Evolutionary conservation across 2,329 filamentous ascomycete genomes (phyloP).

Genomic region (Colletotrichum cuscutae): DNA sequence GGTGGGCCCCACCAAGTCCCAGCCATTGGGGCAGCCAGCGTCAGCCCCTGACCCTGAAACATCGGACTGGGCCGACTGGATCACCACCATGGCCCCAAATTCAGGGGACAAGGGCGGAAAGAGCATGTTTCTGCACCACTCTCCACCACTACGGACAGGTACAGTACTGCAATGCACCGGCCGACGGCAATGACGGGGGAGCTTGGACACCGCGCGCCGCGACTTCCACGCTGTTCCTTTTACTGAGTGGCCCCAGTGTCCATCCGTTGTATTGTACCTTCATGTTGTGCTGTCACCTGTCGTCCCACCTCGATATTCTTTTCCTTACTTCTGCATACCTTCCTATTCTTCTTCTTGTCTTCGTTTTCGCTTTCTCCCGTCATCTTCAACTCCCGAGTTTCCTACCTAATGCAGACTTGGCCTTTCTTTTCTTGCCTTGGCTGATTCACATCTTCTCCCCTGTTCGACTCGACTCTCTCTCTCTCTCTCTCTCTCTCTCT

Average conservation of each 20-base stretch:
- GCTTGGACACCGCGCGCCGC: slow-evolving; percentile 20
- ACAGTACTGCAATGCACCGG: background rate
- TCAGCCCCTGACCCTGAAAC: slow-evolving; percentile 34
- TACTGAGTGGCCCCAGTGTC: background rate
- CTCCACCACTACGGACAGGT: no score
- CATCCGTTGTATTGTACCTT: background rate
- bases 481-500: no score
- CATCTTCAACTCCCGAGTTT: background rate
- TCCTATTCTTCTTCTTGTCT: background rate
- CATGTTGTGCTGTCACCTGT: background rate
- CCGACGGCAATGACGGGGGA: slow-evolving; percentile 11
- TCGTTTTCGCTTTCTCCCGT: background rate
- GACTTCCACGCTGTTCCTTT: slow-evolving; percentile 14
- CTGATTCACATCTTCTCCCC: background rate
- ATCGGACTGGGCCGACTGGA: slow-evolving; percentile 32
- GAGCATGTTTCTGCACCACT: slow-evolving; percentile 26
- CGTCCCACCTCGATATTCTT: background rate
- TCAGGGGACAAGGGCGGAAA: slow-evolving; percentile 15
- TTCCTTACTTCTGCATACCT: background rate
- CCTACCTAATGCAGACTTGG: background rate
- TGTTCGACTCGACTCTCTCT: background rate
- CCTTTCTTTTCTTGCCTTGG: slow-evolving; percentile 5
- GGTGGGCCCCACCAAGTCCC: background rate
- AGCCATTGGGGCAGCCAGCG: background rate
- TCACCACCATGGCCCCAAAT: background rate